Evolutionary conservation across 2,329 filamentous ascomycete species (phyloP).

Genomic region (Hymenoscyphus repandus): DNA sequence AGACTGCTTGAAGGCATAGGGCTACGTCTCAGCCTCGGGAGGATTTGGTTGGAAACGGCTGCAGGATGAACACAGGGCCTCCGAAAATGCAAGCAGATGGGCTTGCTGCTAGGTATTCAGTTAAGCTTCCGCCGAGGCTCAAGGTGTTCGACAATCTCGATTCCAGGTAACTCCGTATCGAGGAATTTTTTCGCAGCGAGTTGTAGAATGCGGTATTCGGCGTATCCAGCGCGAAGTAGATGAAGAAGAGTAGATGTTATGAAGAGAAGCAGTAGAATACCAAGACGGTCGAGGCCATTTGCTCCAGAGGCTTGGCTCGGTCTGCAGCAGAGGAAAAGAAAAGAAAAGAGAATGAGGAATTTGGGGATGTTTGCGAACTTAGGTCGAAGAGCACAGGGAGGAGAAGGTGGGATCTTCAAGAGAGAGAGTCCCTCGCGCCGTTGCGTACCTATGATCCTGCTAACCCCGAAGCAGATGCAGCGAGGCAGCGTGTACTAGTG

Average conservation of each 20-base stretch:
- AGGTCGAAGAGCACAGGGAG: neutral
- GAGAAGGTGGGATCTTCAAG: neutral
- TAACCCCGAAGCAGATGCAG: too few species aligned
- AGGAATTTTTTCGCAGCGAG: neutral
- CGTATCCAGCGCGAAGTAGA: constrained; percentile 19
- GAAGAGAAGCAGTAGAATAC: constrained; percentile 7
- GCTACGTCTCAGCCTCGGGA: neutral
- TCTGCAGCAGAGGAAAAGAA: neutral
- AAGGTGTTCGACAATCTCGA: too few species aligned
- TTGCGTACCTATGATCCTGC: too few species aligned
- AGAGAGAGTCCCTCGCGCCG: too few species aligned
- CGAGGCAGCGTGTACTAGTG: too few species aligned
- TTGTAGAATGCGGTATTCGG: constrained; percentile 12
- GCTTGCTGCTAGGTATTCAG: neutral
- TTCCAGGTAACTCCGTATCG: neutral
- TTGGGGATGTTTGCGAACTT: neutral
- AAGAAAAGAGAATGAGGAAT: neutral
- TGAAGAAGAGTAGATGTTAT: constrained; percentile 9
- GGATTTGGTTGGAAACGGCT: neutral
- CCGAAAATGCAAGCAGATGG: neutral
- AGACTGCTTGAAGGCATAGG: neutral
- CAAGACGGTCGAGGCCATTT: constrained; percentile 14
- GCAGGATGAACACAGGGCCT: constrained; percentile 1
- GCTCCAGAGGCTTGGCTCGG: constrained; percentile 5
- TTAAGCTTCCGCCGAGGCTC: too few species aligned